phyloP scores from a whole-genome alignment of 2,329 filamentous ascomycete genomes.

The Ophiocordyceps australis region DNA sequence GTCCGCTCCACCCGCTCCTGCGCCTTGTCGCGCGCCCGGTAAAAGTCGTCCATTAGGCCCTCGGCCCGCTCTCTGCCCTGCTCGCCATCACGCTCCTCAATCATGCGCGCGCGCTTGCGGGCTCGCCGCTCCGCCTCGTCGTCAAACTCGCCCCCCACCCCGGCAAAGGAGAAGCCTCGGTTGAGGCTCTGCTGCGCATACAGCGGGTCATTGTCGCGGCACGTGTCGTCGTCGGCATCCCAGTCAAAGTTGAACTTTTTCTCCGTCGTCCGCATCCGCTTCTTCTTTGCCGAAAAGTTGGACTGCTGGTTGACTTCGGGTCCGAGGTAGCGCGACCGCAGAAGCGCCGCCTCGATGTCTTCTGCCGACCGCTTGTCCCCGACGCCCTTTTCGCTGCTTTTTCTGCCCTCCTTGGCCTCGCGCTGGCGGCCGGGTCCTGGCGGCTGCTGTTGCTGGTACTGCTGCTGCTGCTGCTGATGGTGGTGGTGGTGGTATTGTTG shows the following conservation, averaged over 20 bases:
- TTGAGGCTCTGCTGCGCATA: conserved; percentile 27
- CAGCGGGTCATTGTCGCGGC: conserved; percentile 49
- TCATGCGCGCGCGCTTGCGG: conserved; percentile 42
- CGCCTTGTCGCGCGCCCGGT: conserved; percentile 41
- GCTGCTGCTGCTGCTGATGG: background rate
- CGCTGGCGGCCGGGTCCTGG: conserved; percentile 44
- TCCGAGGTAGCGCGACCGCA: conserved; percentile 77
- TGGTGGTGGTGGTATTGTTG: conserved; percentile 13
- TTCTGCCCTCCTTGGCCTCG: conserved; percentile 19
- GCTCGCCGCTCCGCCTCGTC: conserved; percentile 35
- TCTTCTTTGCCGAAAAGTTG: conserved; percentile 90
- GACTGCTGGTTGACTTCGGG: conserved; percentile 67
- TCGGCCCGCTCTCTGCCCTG: conserved; percentile 59
- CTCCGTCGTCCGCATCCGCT: conserved; percentile 78
- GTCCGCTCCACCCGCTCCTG: conserved; percentile 57
- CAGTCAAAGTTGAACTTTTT: conserved; percentile 99
- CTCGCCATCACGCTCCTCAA: conserved; percentile 59
- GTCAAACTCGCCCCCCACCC: conserved; percentile 31
- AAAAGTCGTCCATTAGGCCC: conserved; percentile 66
- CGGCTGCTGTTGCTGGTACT: conserved; percentile 26
- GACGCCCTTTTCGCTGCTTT: conserved; percentile 12
- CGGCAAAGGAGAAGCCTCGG: conserved; percentile 21
- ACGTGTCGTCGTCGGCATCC: conserved; percentile 86
- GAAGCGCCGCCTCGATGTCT: conserved; percentile 54
- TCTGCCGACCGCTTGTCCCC: conserved; percentile 26